Percentiles rank a stretch among this genome's conserved stretches.
Evolutionary conservation across 805 yeast genomes (phyloP).

Genomic region (Candida lessepsii): DNA sequence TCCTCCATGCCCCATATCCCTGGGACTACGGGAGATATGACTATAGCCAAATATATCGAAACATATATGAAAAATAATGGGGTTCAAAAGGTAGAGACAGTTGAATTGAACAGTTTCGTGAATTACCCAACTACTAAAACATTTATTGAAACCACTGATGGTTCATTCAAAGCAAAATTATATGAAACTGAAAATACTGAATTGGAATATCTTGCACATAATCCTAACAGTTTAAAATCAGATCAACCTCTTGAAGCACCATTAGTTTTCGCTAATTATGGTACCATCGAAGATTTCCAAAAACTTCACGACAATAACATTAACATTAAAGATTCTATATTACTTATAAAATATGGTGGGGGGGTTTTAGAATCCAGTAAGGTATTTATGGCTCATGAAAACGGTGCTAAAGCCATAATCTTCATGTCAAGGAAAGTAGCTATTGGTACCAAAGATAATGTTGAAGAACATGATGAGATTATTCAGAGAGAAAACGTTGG

Average conservation of each 20-base stretch:
- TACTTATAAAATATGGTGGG: slow-evolving; percentile 61
- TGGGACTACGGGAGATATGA: slow-evolving; percentile 83
- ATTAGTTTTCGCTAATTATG: slow-evolving; percentile 66
- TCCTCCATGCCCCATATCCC: slow-evolving; percentile 83
- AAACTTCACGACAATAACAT: slow-evolving; percentile 36
- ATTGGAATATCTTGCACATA: slow-evolving; percentile 52
- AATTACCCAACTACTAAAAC: slow-evolving; percentile 57
- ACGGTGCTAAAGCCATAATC: slow-evolving; percentile 64
- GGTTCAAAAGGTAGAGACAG: slow-evolving; percentile 48
- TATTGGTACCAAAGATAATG: slow-evolving; percentile 14
- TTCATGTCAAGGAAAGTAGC: slow-evolving; percentile 47
- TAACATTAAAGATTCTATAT: slow-evolving; percentile 47
- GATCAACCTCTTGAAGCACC: slow-evolving; percentile 55
- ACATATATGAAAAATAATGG: slow-evolving; percentile 60
- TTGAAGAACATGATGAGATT: slow-evolving; percentile 31
- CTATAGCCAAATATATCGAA: slow-evolving; percentile 65
- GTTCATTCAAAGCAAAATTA: slow-evolving; percentile 38
- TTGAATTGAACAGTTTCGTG: slow-evolving; percentile 52
- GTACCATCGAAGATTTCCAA: slow-evolving; percentile 54
- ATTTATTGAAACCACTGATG: slow-evolving; percentile 31
- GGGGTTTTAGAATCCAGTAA: slow-evolving; percentile 36
- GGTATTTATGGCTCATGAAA: slow-evolving; percentile 48
- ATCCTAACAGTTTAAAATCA: slow-evolving; percentile 57
- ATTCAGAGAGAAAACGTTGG: slow-evolving; percentile 60
- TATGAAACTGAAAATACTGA: slow-evolving; percentile 31